These are phyloP conservation scores for Spergularia azorica DNA, from an alignment of 179 eudicot species.

Conservation along the genomic window DNA sequence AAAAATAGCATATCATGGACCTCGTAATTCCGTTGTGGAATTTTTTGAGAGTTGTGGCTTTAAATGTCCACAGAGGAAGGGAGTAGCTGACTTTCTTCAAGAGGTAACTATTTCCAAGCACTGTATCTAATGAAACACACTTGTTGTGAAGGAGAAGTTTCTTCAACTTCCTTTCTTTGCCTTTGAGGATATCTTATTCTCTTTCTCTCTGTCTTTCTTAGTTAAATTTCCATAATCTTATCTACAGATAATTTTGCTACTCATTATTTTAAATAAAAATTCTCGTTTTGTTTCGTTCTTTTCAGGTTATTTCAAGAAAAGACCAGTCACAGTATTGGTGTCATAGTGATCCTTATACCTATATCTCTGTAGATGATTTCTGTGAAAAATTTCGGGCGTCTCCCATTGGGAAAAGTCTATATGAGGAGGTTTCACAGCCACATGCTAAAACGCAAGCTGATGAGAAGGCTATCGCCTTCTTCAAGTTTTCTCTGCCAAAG, in stretches of 20 bases:
- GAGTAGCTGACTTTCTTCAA: slow-evolving; percentile 87
- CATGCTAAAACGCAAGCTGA: slow-evolving; percentile 44
- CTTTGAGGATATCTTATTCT: too few relatives aligned
- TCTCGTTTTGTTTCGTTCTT: not conserved
- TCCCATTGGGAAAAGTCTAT: slow-evolving; percentile 44
- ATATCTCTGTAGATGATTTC: slow-evolving; percentile 51
- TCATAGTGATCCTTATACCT: slow-evolving; percentile 39
- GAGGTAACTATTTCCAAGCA: slow-evolving; percentile 50
- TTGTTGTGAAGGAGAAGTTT: not conserved
- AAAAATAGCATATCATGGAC: slow-evolving; percentile 75
- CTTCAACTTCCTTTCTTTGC: too few relatives aligned
- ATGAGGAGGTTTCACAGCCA: slow-evolving; percentile 47
- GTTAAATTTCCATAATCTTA: too few relatives aligned
- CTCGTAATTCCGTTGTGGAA: slow-evolving; percentile 47
- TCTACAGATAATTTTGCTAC: not conserved
- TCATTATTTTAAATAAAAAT: not conserved
- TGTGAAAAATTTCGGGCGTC: slow-evolving; percentile 58
- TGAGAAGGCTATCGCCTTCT: slow-evolving; percentile 56
- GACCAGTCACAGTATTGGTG: slow-evolving; percentile 85
- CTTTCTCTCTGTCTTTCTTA: too few relatives aligned
- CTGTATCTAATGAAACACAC: not conserved
- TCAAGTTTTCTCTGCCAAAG: slow-evolving; percentile 59
- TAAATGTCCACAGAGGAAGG: slow-evolving; percentile 82
- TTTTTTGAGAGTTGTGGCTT: slow-evolving; percentile 77
- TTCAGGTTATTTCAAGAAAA: slow-evolving; percentile 77